Conservation (phyloP, 2,329 filamentous ascomycete species). For the Beauveria sp. region DNA sequence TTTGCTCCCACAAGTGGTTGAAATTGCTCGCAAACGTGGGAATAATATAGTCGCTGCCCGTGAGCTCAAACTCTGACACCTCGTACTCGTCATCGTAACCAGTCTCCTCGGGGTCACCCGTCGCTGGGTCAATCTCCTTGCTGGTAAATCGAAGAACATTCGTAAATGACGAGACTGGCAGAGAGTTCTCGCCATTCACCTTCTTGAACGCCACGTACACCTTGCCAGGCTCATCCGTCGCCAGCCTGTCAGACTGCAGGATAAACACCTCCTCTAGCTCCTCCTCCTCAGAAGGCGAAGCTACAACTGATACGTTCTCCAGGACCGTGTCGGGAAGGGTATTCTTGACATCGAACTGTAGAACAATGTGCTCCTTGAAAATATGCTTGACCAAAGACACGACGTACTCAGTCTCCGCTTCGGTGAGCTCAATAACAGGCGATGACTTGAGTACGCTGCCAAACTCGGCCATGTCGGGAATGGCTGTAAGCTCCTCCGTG, state of each 20-base stretch:
- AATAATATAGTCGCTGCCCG: slow-evolving; percentile 87
- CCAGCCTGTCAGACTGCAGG: slow-evolving; percentile 75
- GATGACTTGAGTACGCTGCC: slow-evolving; percentile 91
- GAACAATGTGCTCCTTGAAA: slow-evolving; percentile 92
- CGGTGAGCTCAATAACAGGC: slow-evolving; percentile 77
- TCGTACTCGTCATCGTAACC: slow-evolving; percentile 98
- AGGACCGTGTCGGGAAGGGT: slow-evolving; percentile 85
- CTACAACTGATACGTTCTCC: slow-evolving; percentile 79
- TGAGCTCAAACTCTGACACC: slow-evolving; percentile 85
- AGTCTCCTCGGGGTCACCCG: slow-evolving; percentile 80
- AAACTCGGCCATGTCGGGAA: slow-evolving; percentile 86
- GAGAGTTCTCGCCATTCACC: slow-evolving; percentile 63
- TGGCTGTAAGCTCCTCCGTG: slow-evolving; percentile 74
- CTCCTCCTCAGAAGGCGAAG: slow-evolving; percentile 73
- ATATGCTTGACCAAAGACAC: slow-evolving; percentile 92
- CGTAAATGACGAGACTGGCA: slow-evolving; percentile 75
- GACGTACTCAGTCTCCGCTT: slow-evolving; percentile 96
- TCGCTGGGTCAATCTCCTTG: slow-evolving; percentile 95
- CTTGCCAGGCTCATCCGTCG: slow-evolving; percentile 80
- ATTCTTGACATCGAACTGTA: slow-evolving; percentile 98
- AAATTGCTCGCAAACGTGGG: slow-evolving; percentile 94
- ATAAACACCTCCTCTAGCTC: slow-evolving; percentile 88
- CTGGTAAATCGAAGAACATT: slow-evolving; percentile 95
- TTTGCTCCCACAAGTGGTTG: slow-evolving; percentile 90
- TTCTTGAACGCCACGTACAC: slow-evolving; percentile 95